Evolutionary conservation across 495 filamentous ascomycete species (phyloP).

Genomic region (Penicillium steckii): DNA sequence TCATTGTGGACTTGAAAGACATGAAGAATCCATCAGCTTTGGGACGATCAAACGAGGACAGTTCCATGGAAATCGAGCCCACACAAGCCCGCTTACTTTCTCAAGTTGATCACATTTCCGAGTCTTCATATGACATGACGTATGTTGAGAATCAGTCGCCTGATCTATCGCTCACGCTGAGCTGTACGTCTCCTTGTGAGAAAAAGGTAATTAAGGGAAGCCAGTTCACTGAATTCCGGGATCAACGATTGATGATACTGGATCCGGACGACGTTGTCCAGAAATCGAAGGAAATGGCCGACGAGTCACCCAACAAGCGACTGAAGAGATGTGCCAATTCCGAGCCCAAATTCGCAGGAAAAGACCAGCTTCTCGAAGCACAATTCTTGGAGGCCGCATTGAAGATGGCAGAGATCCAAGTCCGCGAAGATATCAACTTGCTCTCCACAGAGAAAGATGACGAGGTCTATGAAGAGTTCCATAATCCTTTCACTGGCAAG

Average conservation of each 20-base stretch:
- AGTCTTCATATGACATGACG: conserved; percentile 5
- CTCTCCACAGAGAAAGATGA: not conserved
- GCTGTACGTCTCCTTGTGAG: not conserved
- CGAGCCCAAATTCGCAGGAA: not conserved
- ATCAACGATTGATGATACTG: not conserved
- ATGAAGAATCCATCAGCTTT: conserved; percentile 15
- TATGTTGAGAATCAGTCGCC: not conserved
- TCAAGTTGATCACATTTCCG: conserved; percentile 6
- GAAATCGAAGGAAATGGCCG: not conserved
- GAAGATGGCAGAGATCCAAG: not conserved
- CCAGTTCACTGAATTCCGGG: not conserved
- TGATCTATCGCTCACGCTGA: not conserved
- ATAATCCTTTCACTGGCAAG: conserved; percentile 25
- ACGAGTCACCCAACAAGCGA: not conserved
- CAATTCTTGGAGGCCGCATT: not conserved
- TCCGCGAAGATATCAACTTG: not conserved
- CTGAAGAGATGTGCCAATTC: not conserved
- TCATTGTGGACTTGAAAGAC: not conserved
- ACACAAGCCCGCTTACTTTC: not conserved
- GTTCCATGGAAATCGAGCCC: not conserved
- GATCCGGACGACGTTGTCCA: not conserved
- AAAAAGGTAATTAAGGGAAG: not conserved
- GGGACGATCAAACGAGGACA: not conserved
- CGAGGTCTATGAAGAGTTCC: conserved; percentile 27
- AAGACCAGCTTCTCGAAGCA: not conserved